These are phyloP conservation scores for Rubia tinctorum DNA, from an alignment of 305 asterid genomes.

Conservation along the genomic window DNA sequence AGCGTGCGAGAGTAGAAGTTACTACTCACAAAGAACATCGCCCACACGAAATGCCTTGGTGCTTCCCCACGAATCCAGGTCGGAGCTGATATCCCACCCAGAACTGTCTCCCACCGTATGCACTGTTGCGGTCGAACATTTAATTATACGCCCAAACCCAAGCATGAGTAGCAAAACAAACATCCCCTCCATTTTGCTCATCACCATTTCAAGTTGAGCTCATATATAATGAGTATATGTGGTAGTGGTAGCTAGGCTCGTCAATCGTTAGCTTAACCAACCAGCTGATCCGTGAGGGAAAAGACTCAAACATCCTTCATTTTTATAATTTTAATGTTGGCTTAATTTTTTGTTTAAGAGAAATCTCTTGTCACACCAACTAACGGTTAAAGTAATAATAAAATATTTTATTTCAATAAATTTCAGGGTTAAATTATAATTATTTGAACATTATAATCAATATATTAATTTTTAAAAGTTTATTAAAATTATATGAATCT, in stretches of 20 bases:
- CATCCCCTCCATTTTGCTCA: slow-evolving; percentile 42
- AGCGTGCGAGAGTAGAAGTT: too few relatives aligned
- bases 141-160: slow-evolving; percentile 13
- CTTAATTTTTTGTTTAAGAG: too few relatives aligned
- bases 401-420: too few relatives aligned
- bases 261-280: slow-evolving; percentile 49
- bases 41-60: slow-evolving; percentile 52
- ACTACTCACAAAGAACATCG: slow-evolving; percentile 55
- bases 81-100: slow-evolving; percentile 93
- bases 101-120: slow-evolving; percentile 61
- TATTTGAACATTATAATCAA: too few relatives aligned
- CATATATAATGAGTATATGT: not conserved
- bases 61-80: slow-evolving; percentile 60
- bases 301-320: not conserved
- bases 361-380: too few relatives aligned
- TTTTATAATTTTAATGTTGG: not conserved
- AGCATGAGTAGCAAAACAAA: slow-evolving; percentile 23
- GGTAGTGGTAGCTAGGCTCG: not conserved
- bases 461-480: too few relatives aligned
- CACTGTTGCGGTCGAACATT: slow-evolving; percentile 46
- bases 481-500: too few relatives aligned
- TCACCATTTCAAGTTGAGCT: not conserved
- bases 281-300: not conserved
- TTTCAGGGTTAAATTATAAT: too few relatives aligned
- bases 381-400: too few relatives aligned